Conservation (phyloP, 148 eudicot species). For the Chenopodium suecicum region DNA sequence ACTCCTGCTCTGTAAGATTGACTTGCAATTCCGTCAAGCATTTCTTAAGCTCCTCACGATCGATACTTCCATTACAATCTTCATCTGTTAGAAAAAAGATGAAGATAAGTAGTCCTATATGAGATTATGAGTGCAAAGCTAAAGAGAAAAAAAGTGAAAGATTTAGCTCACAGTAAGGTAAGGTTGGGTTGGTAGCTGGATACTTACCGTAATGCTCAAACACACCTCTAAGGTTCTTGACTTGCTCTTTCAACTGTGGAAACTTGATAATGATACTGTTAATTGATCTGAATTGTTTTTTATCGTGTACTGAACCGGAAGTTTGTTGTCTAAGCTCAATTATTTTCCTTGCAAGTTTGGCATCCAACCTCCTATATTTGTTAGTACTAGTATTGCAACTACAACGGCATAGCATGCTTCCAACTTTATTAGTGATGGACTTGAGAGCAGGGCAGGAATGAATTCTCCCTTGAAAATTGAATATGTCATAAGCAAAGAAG, state of each 20-base stretch:
- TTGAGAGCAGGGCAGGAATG: slow-evolving; percentile 40
- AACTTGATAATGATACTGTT: slow-evolving; percentile 65
- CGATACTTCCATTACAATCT: slow-evolving; percentile 51
- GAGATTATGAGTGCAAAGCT: background rate
- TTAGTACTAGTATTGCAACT: slow-evolving; percentile 23
- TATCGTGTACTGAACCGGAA: slow-evolving; percentile 31
- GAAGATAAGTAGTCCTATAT: background rate
- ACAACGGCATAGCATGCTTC: slow-evolving; percentile 41
- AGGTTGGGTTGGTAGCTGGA: slow-evolving; percentile 1
- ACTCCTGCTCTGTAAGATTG: slow-evolving; percentile 42
- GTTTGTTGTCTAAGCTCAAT: slow-evolving; percentile 43
- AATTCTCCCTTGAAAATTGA: slow-evolving; percentile 37
- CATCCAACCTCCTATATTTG: slow-evolving; percentile 52
- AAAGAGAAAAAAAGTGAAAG: background rate
- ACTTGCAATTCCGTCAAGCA: slow-evolving; percentile 50
- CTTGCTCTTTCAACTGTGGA: slow-evolving; percentile 58
- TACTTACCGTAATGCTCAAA: slow-evolving; percentile 63
- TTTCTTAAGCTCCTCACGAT: slow-evolving; percentile 50
- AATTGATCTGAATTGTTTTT: slow-evolving; percentile 46
- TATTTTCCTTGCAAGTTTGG: slow-evolving; percentile 54
- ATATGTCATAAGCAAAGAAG: background rate
- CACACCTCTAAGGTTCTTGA: slow-evolving; percentile 46
- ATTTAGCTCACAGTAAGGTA: background rate
- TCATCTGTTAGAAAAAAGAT: slow-evolving; percentile 36
- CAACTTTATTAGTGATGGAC: slow-evolving; percentile 45